phyloP scores from a whole-genome alignment of 1,284 basidiomycete species.

The Grifola frondosa region DNA sequence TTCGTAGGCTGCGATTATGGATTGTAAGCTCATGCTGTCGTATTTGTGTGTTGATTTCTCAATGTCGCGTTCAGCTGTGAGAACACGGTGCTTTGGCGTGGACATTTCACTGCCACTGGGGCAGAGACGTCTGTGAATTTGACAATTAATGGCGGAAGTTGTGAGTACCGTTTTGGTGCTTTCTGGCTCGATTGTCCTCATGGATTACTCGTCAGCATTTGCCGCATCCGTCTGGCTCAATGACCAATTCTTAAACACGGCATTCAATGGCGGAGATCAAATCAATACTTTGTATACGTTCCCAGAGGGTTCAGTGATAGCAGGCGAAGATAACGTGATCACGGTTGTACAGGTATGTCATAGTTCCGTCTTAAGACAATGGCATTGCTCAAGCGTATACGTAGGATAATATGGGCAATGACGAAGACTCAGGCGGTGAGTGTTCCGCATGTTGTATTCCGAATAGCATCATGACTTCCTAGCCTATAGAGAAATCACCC shows the following conservation, averaged over 20 bases:
- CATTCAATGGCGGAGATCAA: constrained; percentile 64
- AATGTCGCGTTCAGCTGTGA: constrained; percentile 58
- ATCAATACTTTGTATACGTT: constrained; percentile 65
- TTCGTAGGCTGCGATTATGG: constrained; percentile 68
- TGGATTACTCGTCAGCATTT: constrained; percentile 45
- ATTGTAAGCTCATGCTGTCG: constrained; percentile 51
- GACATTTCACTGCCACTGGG: constrained; percentile 67
- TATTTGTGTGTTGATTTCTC: neutral
- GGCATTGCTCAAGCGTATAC: neutral
- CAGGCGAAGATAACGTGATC: constrained; percentile 66
- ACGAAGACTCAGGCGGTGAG: constrained; percentile 54
- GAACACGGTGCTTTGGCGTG: constrained; percentile 77
- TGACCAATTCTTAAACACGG: constrained; percentile 65
- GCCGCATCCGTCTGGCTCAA: constrained; percentile 84
- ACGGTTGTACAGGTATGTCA: constrained; percentile 65
- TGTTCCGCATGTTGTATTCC: neutral
- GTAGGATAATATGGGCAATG: constrained; percentile 78
- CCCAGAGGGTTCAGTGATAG: constrained; percentile 49
- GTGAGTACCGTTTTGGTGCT: constrained; percentile 35
- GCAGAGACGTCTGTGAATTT: constrained; percentile 62
- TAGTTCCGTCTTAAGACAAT: neutral
- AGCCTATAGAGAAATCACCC: constrained; percentile 54
- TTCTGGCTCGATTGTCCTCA: neutral
- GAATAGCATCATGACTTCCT: neutral
- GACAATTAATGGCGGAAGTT: constrained; percentile 77